Conservation (phyloP, 1,139 yeast species). For the Debaryomycetaceae sp. region DNA sequence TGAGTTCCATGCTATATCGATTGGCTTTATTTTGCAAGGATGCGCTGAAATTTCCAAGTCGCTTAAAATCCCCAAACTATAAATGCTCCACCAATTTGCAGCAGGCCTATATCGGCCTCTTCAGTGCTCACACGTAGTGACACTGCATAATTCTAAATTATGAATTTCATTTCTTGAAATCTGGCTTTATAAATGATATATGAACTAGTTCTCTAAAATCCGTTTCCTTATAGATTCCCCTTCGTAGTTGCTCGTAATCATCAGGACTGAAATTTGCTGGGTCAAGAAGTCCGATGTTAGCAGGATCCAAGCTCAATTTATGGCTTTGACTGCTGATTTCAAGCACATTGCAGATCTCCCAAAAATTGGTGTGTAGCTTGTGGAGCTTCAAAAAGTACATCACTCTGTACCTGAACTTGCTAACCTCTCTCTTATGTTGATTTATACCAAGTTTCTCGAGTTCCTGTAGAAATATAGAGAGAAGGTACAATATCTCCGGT, state of each 20-base stretch:
- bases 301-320: conserved; percentile 20
- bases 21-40: conserved; percentile 73
- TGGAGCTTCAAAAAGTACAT: conserved; percentile 14
- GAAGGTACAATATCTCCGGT: conserved; percentile 30
- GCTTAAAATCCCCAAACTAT: conserved; percentile 86
- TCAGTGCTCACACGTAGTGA: no score
- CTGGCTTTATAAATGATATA: background rate
- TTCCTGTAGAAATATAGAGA: conserved; percentile 32
- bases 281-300: conserved; percentile 37
- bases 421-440: conserved; percentile 8
- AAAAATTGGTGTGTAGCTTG: conserved; percentile 35
- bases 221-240: conserved; percentile 22
- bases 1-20: conserved; percentile 72
- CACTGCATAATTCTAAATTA: no score
- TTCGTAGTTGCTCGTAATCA: conserved; percentile 22
- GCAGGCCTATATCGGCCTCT: no score
- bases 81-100: no score
- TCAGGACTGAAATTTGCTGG: conserved; percentile 32
- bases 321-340: conserved; percentile 35
- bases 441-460: conserved; percentile 31
- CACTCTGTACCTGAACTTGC: conserved; percentile 17
- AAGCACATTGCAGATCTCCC: conserved; percentile 33
- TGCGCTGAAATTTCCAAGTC: conserved; percentile 91
- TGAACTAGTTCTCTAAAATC: conserved; percentile 17
- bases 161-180: background rate